Evolutionary conservation across 495 filamentous ascomycete species (phyloP).

Genomic region (Aspergillus campestris): DNA sequence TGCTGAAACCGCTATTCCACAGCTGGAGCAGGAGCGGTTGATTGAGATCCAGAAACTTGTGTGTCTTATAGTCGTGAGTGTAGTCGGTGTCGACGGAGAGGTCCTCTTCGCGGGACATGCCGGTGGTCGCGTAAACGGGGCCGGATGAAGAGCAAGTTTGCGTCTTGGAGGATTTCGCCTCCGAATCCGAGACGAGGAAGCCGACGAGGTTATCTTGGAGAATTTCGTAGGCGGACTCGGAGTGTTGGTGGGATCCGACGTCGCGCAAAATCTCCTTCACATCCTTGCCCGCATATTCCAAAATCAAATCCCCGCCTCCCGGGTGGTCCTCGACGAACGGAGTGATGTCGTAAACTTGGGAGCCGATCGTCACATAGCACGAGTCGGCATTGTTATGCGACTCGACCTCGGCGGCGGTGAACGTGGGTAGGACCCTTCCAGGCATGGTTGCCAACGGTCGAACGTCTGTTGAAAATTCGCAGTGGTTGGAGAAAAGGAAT

Average conservation of each 20-base stretch:
- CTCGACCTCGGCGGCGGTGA: constrained; percentile 69
- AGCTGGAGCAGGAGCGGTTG: constrained; percentile 82
- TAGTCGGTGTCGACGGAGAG: constrained; percentile 77
- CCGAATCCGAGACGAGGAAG: constrained; percentile 46
- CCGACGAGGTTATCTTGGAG: constrained; percentile 78
- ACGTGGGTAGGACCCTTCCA: constrained; percentile 62
- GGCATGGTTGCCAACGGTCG: constrained; percentile 27
- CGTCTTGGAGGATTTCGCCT: constrained; percentile 20
- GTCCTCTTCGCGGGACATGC: constrained; percentile 80
- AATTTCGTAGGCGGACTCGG: constrained; percentile 88
- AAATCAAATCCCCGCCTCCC: constrained; percentile 78
- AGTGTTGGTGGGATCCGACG: constrained; percentile 72
- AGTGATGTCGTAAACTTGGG: constrained; percentile 91
- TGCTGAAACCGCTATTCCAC: constrained; percentile 79
- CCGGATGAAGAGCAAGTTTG: constrained; percentile 33
- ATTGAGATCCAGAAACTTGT: constrained; percentile 91
- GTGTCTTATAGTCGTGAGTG: constrained; percentile 62
- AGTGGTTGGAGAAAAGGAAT: background rate
- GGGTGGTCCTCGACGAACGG: constrained; percentile 83
- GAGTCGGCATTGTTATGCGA: constrained; percentile 72
- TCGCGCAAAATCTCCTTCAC: constrained; percentile 76
- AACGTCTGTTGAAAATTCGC: background rate
- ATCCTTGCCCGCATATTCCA: constrained; percentile 88
- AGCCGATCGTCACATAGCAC: constrained; percentile 87
- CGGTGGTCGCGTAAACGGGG: constrained; percentile 62